Evolutionary conservation across 2,329 filamentous ascomycete species (phyloP).

Genomic region (Kalmusia sp.): DNA sequence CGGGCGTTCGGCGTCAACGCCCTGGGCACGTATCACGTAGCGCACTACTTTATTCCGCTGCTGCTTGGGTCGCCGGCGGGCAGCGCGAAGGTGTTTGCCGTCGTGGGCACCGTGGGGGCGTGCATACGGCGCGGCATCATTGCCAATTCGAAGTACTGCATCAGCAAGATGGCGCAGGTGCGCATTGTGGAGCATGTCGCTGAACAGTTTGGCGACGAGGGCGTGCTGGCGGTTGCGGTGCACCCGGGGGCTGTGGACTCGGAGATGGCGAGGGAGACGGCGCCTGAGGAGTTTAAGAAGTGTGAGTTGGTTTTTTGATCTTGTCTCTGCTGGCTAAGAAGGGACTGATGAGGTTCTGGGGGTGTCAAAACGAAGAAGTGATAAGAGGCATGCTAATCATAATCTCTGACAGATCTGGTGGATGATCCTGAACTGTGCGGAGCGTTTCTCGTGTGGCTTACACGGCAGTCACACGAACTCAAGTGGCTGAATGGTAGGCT

Average conservation of each 20-base stretch:
- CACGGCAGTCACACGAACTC: conserved; percentile 26
- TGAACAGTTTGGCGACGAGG: conserved; percentile 29
- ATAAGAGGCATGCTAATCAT: not conserved
- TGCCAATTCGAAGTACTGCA: conserved; percentile 46
- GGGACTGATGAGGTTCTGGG: no score
- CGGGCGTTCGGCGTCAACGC: not conserved
- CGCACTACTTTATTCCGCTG: not conserved
- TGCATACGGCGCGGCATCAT: conserved; percentile 20
- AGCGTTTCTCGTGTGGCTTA: conserved; percentile 43
- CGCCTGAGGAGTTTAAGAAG: conserved; percentile 32
- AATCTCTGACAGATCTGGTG: conserved; percentile 25
- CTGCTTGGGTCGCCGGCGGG: not conserved
- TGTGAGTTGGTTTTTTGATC: conserved; percentile 24
- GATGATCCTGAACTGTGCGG: conserved; percentile 40
- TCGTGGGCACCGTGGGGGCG: not conserved
- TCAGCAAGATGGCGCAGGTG: conserved; percentile 39
- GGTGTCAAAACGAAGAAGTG: not conserved
- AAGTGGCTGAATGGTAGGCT: conserved; percentile 41
- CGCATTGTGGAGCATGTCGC: conserved; percentile 33
- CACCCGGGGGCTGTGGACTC: conserved; percentile 42
- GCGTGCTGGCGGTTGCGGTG: conserved; percentile 31
- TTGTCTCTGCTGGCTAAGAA: not conserved
- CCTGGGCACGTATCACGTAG: not conserved
- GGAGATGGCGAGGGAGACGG: conserved; percentile 32
- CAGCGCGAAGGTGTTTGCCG: not conserved